Base-by-base conservation (phyloP, 257 asterid species). In the Nicotiana obtusifolia region DNA sequence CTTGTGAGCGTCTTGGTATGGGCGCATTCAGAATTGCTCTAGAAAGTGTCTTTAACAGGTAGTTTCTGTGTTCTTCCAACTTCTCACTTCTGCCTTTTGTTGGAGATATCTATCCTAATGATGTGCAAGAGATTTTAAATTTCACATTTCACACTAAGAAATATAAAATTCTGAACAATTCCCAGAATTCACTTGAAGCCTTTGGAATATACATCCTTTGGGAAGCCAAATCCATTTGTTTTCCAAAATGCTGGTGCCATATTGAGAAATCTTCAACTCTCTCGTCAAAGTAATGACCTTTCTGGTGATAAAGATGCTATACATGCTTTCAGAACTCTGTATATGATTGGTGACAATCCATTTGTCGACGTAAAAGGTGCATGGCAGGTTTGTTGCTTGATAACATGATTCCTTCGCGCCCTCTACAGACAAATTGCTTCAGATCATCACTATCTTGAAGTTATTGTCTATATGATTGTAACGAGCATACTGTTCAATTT, bases 261-360 rank as follows among this genome's bases (percentile, higher is more conserved):
- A 49, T 84, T 91, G 53, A 86, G 86, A 61, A 84, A 86, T 61
- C 87, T 88, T 31, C 75, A 41, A 22, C 84, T 31, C 49, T 83
- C 82, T 10, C 26, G 75, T 73, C 78, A 64, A 26, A 73, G 77
- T 56, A 20, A 85, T 76, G 80, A 28, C 80, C 68, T 41, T 59
- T 78, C 37, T 22, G 81, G 64, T 82, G 81, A 82, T 37, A 67
- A 73, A 26, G 81, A 85, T 31, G 73, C 54, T 20, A 57, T 67
- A 15, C 88, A 67, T 78, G 78, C 88, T 84, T 91, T 89, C 81
- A 85, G 82, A 67, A 87, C 92, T 80, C 84, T 91, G 19, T 91
- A 91, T 69, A 91, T 91, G 94, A 91, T 91, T 52, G 94, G 94
- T 44, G 94, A 89, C 83, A 91, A 89, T 82, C 94, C 94, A 76